These are phyloP conservation scores for Zopfochytrium polystomum DNA, from an alignment of 371 early-diverging fungal species.

Conservation along the genomic window DNA sequence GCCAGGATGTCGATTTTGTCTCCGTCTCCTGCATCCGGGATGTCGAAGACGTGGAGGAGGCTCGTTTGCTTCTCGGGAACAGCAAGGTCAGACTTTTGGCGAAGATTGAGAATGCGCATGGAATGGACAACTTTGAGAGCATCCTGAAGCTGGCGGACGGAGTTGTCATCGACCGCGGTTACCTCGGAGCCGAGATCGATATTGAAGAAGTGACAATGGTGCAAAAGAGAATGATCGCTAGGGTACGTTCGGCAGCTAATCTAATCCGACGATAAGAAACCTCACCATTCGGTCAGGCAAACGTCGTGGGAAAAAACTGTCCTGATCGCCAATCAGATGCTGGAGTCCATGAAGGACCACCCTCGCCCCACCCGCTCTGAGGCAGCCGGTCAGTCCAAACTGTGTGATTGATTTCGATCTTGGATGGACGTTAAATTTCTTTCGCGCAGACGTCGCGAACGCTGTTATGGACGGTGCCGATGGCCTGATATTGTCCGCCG, in stretches of 20 bases:
- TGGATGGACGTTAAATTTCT: not conserved
- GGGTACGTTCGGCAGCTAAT: conserved; percentile 20
- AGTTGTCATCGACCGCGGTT: conserved; percentile 65
- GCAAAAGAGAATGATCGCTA: conserved; percentile 53
- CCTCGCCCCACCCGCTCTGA: conserved; percentile 53
- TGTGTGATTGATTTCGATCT: not conserved
- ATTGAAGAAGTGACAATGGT: conserved; percentile 51
- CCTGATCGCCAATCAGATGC: conserved; percentile 63
- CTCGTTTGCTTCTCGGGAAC: conserved; percentile 46
- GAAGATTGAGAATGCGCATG: conserved; percentile 58
- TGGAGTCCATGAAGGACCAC: conserved; percentile 57
- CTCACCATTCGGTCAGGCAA: conserved; percentile 33
- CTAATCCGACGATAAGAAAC: conserved; percentile 8
- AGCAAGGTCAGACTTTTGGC: conserved; percentile 48
- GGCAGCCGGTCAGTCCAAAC: conserved; percentile 30
- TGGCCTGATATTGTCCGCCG: conserved; percentile 61
- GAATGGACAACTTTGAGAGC: conserved; percentile 56
- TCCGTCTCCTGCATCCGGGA: conserved; percentile 60
- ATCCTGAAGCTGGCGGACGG: conserved; percentile 61
- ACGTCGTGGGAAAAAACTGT: conserved; percentile 53
- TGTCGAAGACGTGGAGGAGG: conserved; percentile 49
- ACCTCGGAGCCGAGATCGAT: conserved; percentile 62
- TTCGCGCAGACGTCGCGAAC: conserved; percentile 42
- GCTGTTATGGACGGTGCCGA: conserved; percentile 63
- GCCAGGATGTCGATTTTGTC: conserved; percentile 54